Base-by-base conservation (phyloP, 2,329 filamentous ascomycete genomes). In the Paracoccidioides brasiliensis region DNA sequence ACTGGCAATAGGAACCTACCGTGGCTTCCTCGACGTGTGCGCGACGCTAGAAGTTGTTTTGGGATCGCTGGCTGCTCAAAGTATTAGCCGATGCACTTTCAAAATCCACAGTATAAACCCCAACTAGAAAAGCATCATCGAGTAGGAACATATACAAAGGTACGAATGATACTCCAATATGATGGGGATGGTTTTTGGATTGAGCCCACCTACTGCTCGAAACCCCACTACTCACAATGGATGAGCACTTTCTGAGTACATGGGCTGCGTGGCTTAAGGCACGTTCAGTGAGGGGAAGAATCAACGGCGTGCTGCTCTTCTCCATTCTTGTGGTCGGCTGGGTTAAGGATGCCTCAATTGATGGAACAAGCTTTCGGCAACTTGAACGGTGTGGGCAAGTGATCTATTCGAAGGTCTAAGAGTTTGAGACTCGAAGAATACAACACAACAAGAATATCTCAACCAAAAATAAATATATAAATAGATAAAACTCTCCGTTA, bases 1-100 rank as follows among this genome's bases (percentile, higher is more conserved):
- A 30, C 28, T 8, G 41, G 22, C 30, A 37, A n/a, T 15, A n/a
- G 14, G 9, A 49, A 49, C 44, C 10, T 41, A 41, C 53, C 53
- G 37, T 54, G 53, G 43, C 53, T 54, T 41, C 43, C 53, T 38
- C 53, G 53, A 33, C 53, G 53, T 46, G 35, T 54, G 22, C 53
- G 53, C 10, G 53, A 42, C 8, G 28, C 32, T 28, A 49, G 45
- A 40, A 46, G 5, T 22, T 32, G 43, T 28, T 46, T 49, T 40
- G 43, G 53, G n/a, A 54, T 48, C 22, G 53, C 43, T 33, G 53
- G 42, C 53, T 54, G n/a, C 45, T 46, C 43, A n/a, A 15, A 22
- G 22, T 8, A 52, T 52, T 52, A 52, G 32, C 15, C 6, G 12
- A 32, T 50, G 12, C 35, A 28, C 3, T 22, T 9, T 50, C 3